phyloP scores from a whole-genome alignment of 208 protist species.

The Leishmania guyanensis region DNA sequence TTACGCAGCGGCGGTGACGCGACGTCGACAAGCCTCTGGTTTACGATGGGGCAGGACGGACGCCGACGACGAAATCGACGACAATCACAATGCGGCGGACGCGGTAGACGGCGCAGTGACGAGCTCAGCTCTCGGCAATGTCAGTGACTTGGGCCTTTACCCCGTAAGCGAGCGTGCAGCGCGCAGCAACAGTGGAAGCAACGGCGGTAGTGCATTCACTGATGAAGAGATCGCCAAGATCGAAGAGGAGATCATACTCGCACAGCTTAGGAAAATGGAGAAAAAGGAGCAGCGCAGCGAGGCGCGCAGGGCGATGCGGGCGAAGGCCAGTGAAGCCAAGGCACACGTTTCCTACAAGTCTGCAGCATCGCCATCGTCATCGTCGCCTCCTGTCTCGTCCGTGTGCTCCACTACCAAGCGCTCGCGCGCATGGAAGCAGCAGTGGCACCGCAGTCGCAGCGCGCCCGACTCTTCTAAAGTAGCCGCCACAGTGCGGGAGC shows the following conservation, averaged over 20 bases:
- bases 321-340: background rate
- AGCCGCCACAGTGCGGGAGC: background rate
- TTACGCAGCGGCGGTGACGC: background rate
- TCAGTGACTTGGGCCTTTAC: constrained; percentile 12
- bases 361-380: background rate
- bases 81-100: background rate
- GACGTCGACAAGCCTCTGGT: background rate
- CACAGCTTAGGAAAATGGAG: constrained; percentile 7
- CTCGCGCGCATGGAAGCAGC: background rate
- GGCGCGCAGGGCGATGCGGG: constrained; percentile 4
- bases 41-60: background rate
- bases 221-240: constrained; percentile 20
- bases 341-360: background rate
- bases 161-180: constrained; percentile 5
- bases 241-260: constrained; percentile 12
- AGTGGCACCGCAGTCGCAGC: background rate
- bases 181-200: background rate
- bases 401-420: background rate
- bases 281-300: constrained; percentile 9
- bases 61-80: background rate
- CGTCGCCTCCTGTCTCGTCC: background rate
- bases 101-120: background rate
- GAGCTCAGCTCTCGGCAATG: background rate
- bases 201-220: background rate
- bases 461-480: background rate